phyloP scores from a whole-genome alignment of 1,284 basidiomycete species.

The Cystobasidium slooffiae region DNA sequence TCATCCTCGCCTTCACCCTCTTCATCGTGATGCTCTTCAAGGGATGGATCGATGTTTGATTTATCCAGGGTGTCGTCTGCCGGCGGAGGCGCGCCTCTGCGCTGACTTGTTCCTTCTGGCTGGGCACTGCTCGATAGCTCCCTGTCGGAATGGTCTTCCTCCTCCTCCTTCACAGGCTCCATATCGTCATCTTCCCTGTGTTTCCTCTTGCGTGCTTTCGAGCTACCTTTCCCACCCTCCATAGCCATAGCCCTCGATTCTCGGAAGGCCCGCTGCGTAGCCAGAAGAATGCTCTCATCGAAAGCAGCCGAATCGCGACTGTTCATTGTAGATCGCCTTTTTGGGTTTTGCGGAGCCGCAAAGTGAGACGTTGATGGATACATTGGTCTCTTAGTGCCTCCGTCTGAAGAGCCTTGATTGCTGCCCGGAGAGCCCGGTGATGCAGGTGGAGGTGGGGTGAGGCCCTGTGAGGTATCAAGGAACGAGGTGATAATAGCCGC shows the following conservation, averaged over 20 bases:
- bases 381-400: constrained; percentile 35
- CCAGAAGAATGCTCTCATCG: constrained; percentile 70
- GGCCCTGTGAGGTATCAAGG: constrained; percentile 51
- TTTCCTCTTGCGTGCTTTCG: constrained; percentile 11
- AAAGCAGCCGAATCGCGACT: constrained; percentile 85
- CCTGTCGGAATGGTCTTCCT: constrained; percentile 23
- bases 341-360: constrained; percentile 61
- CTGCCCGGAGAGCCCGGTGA: constrained; percentile 50
- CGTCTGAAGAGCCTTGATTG: constrained; percentile 39
- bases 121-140: background rate
- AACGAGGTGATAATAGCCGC: constrained; percentile 43
- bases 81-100: background rate
- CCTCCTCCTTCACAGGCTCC: constrained; percentile 39
- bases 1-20: constrained; percentile 27
- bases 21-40: constrained; percentile 1
- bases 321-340: constrained; percentile 95
- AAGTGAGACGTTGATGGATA: constrained; percentile 27
- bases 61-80: constrained; percentile 4
- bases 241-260: constrained; percentile 37
- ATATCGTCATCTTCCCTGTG: constrained; percentile 39
- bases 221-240: constrained; percentile 12
- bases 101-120: background rate
- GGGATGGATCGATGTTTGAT: background rate
- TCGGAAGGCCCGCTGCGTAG: constrained; percentile 28
- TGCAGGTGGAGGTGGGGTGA: constrained; percentile 58